Evolutionary conservation across 495 filamentous ascomycete genomes (phyloP).

Genomic region (Pyrenopolyporus hunteri): DNA sequence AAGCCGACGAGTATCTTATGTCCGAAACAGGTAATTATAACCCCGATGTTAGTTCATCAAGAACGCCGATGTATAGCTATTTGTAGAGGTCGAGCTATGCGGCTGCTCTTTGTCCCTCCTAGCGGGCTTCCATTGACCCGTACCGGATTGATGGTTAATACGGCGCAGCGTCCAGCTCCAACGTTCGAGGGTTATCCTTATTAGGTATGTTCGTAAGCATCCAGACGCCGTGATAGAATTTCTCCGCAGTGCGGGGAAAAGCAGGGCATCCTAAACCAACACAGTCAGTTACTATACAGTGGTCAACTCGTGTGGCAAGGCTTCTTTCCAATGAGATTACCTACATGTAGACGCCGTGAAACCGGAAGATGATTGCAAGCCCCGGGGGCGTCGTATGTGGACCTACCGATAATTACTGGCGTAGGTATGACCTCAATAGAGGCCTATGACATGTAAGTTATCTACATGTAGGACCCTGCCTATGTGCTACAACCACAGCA

Average conservation of each 20-base stretch:
- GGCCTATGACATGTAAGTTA: too few species aligned
- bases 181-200: not conserved
- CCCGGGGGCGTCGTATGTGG: too few species aligned
- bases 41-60: conserved; percentile 4
- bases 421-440: too few species aligned
- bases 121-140: conserved; percentile 26
- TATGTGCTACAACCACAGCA: too few species aligned
- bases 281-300: too few species aligned
- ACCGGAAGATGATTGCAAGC: too few species aligned
- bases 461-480: too few species aligned
- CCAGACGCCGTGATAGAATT: conserved; percentile 7
- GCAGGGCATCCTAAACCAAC: conserved; percentile 14
- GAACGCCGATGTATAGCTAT: not conserved
- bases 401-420: too few species aligned
- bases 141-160: not conserved
- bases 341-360: too few species aligned
- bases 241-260: conserved; percentile 34
- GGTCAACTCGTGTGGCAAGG: conserved; percentile 7
- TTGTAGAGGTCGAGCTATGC: not conserved
- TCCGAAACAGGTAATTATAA: conserved; percentile 18
- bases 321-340: not conserved
- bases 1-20: conserved; percentile 7
- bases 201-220: conserved; percentile 4
- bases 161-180: conserved; percentile 7
- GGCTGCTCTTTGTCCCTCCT: conserved; percentile 3